phyloP scores from a whole-genome alignment of 208 protist species.

The Kentomonas sorsogonicus region DNA sequence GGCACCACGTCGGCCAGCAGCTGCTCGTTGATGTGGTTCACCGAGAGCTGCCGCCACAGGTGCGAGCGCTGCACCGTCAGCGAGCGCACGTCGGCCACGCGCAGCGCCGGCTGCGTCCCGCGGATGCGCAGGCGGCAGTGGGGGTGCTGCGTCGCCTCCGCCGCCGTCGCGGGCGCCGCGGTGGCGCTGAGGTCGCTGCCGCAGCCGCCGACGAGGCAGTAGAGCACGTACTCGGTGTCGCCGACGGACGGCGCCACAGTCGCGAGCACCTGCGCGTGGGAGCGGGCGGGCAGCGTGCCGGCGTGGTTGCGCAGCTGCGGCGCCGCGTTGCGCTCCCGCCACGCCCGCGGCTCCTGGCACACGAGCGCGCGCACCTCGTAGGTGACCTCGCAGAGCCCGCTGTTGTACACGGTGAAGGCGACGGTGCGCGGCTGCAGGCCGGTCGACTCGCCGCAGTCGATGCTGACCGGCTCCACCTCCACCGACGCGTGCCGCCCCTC shows the following conservation, averaged over 20 bases:
- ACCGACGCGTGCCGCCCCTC: conserved; percentile 68
- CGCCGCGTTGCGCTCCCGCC: conserved; percentile 16
- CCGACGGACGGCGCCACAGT: conserved; percentile 51
- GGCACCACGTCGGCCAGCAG: conserved; percentile 49
- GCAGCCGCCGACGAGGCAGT: conserved; percentile 51
- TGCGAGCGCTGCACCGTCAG: conserved; percentile 45
- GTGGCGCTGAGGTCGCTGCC: conserved; percentile 25
- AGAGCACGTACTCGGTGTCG: conserved; percentile 72
- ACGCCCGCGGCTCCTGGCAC: conserved; percentile 2
- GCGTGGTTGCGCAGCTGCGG: conserved; percentile 45
- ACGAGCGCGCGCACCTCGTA: conserved; percentile 70
- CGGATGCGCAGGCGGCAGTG: conserved; percentile 57
- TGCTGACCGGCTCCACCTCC: conserved; percentile 63
- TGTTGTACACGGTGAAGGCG: conserved; percentile 84
- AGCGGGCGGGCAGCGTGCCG: conserved; percentile 70
- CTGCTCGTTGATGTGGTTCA: conserved; percentile 72
- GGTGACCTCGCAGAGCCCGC: conserved; percentile 60
- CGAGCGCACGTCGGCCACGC: conserved; percentile 74
- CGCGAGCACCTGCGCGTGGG: conserved; percentile 79
- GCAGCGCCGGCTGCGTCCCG: conserved; percentile 65
- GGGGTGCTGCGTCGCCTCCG: conserved; percentile 54
- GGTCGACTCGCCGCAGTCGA: conserved; percentile 53
- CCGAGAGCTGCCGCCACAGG: conserved; percentile 72
- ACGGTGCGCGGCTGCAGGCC: conserved; percentile 37
- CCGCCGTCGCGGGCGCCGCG: conserved; percentile 24